A percentile compares a stretch with the other conserved stretches of the same genome.
Evolutionary conservation across 225 moss, liverwort and hornwort genomes (phyloP).

Genomic region (Anthoceros angustus): DNA sequence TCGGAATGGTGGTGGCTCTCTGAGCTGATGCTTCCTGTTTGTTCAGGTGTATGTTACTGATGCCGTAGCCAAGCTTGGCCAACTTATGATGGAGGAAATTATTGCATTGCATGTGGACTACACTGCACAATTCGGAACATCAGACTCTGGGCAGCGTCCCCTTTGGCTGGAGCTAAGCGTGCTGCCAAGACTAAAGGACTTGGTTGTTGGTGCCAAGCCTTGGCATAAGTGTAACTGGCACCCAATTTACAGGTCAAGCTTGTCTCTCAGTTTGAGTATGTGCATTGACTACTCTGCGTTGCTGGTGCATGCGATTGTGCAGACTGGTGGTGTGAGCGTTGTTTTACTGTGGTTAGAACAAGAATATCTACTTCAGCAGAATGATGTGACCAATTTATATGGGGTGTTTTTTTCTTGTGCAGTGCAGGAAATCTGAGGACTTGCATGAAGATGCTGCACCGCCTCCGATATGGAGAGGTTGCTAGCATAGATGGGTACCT

Average conservation of each 20-base stretch:
- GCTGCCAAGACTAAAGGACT: constrained; percentile 17
- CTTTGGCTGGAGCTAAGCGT: constrained; percentile 53
- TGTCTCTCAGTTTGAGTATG: not conserved
- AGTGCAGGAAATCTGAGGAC: constrained; percentile 67
- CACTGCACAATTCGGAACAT: constrained; percentile 31
- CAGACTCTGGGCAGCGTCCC: constrained; percentile 25
- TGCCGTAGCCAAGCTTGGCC: constrained; percentile 74
- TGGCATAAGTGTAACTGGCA: constrained; percentile 57
- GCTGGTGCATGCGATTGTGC: not conserved
- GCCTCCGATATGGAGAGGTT: constrained; percentile 63
- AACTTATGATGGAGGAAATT: constrained; percentile 95
- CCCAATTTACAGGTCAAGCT: constrained; percentile 60
- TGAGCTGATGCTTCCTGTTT: not conserved
- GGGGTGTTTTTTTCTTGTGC: not conserved
- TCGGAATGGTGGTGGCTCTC: not conserved
- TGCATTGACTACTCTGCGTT: not conserved
- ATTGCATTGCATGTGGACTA: constrained; percentile 58
- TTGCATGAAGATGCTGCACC: constrained; percentile 51
- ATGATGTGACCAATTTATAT: not conserved
- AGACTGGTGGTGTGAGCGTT: not conserved
- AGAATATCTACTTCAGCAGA: not conserved
- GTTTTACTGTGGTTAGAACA: not conserved
- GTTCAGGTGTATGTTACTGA: constrained; percentile 77
- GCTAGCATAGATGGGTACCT: constrained; percentile 51
- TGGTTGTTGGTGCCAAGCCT: constrained; percentile 18